phyloP scores from a whole-genome alignment of 441 rosid species.

The Pelargonium myrrhifolium region DNA sequence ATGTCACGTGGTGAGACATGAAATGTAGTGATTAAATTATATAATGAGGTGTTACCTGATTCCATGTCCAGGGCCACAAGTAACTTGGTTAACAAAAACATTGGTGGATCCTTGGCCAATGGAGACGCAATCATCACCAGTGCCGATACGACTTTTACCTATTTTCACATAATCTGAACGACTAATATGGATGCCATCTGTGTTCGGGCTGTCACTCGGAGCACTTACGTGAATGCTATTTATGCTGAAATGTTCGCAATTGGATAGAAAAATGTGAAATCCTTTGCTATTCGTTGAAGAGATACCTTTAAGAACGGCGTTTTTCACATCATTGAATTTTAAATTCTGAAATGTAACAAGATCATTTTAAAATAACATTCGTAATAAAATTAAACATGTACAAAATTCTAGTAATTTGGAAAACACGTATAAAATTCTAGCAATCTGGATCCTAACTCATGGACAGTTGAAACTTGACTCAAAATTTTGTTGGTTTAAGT shows the following conservation, averaged over 20 bases:
- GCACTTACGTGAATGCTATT: not conserved
- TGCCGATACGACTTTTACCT: not conserved
- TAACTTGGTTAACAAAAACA: not conserved
- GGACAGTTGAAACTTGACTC: no score
- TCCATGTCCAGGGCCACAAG: not conserved
- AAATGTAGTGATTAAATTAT: no score
- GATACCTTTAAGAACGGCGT: not conserved
- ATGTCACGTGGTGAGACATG: no score
- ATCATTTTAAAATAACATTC: no score
- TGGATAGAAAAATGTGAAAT: not conserved
- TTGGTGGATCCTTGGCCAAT: not conserved
- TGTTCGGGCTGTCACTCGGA: not conserved
- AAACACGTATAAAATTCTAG: no score
- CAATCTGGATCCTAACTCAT: no score
- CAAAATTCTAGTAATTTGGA: no score
- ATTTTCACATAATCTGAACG: not conserved
- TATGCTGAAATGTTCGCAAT: not conserved
- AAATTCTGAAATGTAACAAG: not conserved
- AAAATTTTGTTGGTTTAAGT: no score
- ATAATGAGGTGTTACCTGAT: not conserved
- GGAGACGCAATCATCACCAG: not conserved
- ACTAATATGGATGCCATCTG: not conserved
- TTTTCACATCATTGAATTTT: not conserved
- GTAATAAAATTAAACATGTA: no score
- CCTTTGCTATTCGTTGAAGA: constrained; percentile 2